phyloP scores from a whole-genome alignment of 495 filamentous ascomycete species.

The Paragyromitra xinjiangensis region DNA sequence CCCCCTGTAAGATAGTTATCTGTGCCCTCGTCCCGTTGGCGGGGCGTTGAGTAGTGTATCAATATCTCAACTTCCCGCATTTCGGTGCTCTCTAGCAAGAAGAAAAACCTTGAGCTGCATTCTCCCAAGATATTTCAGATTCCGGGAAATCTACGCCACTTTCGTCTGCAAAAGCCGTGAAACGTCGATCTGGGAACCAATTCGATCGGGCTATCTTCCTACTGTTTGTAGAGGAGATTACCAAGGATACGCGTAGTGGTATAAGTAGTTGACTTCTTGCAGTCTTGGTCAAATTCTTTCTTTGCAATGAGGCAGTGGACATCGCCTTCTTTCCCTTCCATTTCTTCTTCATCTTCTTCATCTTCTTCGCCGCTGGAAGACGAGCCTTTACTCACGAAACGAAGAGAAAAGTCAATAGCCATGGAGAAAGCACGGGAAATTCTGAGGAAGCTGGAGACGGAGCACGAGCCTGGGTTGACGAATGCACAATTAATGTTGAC shows the following conservation, averaged over 20 bases:
- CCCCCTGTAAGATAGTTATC: conserved; percentile 19
- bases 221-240: not conserved
- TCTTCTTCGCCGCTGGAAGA: conserved; percentile 24
- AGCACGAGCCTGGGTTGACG: conserved; percentile 78
- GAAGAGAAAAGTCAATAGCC: not conserved
- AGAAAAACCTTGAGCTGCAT: not conserved
- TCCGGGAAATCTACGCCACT: conserved; percentile 14
- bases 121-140: not conserved
- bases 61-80: conserved; percentile 8
- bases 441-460: conserved; percentile 70
- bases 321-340: conserved; percentile 1
- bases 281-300: not conserved
- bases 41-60: conserved; percentile 8
- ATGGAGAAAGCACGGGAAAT: conserved; percentile 22
- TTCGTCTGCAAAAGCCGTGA: not conserved
- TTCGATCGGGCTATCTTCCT: conserved; percentile 7
- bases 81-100: not conserved
- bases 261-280: conserved; percentile 34
- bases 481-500: conserved; percentile 89
- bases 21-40: not conserved
- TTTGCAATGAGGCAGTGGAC: conserved; percentile 27
- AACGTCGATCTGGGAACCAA: conserved; percentile 35
- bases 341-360: conserved; percentile 32
- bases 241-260: conserved; percentile 10
- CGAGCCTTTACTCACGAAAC: conserved; percentile 25